These are phyloP conservation scores for Petunia secreta DNA, from an alignment of 257 asterid genomes.

Conservation along the genomic window DNA sequence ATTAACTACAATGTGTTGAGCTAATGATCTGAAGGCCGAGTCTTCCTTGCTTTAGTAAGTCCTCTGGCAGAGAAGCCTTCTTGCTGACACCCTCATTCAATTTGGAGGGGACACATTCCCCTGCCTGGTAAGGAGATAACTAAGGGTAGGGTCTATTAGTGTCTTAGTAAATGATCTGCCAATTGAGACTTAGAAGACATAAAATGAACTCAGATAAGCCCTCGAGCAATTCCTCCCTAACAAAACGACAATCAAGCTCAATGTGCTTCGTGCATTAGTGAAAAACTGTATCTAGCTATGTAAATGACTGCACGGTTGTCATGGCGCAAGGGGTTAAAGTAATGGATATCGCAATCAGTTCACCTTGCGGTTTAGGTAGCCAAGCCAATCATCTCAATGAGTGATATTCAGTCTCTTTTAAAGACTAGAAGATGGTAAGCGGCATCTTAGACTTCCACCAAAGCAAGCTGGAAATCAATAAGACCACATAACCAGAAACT, in stretches of 20 bases:
- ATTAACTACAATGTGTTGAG: neutral
- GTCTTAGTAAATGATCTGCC: neutral
- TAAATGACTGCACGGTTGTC: neutral
- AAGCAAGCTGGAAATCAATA: neutral
- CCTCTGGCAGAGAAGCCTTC: neutral
- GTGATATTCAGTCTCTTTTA: neutral
- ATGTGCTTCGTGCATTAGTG: neutral
- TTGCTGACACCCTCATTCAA: neutral
- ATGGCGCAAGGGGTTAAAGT: neutral
- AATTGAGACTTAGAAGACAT: neutral
- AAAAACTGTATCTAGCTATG: slow-evolving; percentile 5
- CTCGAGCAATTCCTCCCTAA: neutral
- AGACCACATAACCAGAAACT: neutral
- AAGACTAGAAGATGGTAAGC: neutral
- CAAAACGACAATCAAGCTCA: neutral
- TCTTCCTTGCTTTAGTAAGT: neutral
- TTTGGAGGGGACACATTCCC: neutral
- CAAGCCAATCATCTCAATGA: neutral
- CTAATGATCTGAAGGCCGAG: neutral
- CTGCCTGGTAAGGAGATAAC: neutral
- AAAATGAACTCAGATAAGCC: neutral
- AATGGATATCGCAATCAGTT: neutral
- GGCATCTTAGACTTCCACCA: neutral
- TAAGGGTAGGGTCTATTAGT: neutral
- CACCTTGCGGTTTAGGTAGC: neutral